Evolutionary conservation across 2,329 filamentous ascomycete species (phyloP).

Genomic region (Rasamsonia emersonii): DNA sequence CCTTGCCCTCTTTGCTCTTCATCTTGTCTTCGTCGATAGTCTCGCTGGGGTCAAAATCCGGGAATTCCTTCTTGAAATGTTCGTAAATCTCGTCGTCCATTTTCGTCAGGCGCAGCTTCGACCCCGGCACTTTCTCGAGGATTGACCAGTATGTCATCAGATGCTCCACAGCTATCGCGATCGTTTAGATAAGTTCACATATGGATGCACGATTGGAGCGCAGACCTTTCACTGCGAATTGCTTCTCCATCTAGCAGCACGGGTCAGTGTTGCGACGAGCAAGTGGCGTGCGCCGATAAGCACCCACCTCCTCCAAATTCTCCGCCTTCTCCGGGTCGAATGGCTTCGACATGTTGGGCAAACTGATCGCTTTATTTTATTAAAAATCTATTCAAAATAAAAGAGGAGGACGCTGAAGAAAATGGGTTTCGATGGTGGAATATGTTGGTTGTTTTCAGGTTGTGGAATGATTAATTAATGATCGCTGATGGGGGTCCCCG

Average conservation of each 20-base stretch:
- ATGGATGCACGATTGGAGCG: slow-evolving; percentile 6
- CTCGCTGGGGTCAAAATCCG: slow-evolving; percentile 76
- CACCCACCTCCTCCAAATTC: slow-evolving; percentile 60
- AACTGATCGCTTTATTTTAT: no score
- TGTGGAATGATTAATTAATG: no score
- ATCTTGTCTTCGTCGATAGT: slow-evolving; percentile 86
- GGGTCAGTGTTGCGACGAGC: slow-evolving; percentile 4
- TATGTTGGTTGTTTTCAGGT: no score
- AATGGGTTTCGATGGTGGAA: no score
- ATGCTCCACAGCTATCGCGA: slow-evolving; percentile 68
- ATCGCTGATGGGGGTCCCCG: no score
- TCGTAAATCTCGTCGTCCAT: slow-evolving; percentile 91
- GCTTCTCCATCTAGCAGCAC: slow-evolving; percentile 78
- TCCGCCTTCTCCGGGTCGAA: slow-evolving; percentile 56
- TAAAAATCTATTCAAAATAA: slow-evolving; percentile 1
- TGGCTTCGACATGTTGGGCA: slow-evolving; percentile 27
- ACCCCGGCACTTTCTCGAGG: slow-evolving; percentile 82
- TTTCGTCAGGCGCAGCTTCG: slow-evolving; percentile 82
- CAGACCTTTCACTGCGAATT: slow-evolving; percentile 91
- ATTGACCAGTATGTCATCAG: slow-evolving; percentile 97
- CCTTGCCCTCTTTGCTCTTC: slow-evolving; percentile 96
- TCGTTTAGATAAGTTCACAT: slow-evolving; percentile 2
- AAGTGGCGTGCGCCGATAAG: background rate
- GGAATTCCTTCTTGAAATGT: slow-evolving; percentile 80
- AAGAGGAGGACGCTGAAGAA: no score